Percentiles rank a stretch among this genome's conserved stretches.
Evolutionary conservation across 768 basidiomycete genomes (phyloP).

Genomic region (Podaxis sp.): DNA sequence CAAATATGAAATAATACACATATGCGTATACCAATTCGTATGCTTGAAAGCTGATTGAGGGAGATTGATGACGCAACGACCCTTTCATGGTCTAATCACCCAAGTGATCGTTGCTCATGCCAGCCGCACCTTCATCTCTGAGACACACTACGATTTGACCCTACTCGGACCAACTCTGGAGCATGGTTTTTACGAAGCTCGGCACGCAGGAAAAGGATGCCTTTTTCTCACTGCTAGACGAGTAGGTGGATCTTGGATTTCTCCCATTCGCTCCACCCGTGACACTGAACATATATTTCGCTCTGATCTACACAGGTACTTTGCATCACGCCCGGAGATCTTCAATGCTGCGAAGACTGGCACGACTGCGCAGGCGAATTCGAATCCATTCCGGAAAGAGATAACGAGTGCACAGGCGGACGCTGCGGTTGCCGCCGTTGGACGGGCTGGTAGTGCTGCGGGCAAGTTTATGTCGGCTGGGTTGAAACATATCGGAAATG

Average conservation of each 20-base stretch:
- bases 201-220: constrained; percentile 69
- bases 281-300: constrained; percentile 1
- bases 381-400: constrained; percentile 21
- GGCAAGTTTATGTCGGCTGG: constrained; percentile 38
- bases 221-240: constrained; percentile 77
- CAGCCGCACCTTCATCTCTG: not conserved
- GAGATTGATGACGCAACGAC: not conserved
- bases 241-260: constrained; percentile 42
- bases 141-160: not conserved
- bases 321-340: constrained; percentile 66
- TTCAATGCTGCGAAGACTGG: constrained; percentile 28
- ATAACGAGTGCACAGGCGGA: constrained; percentile 14
- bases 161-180: not conserved
- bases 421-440: constrained; percentile 23
- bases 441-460: constrained; percentile 26
- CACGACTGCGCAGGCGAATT: constrained; percentile 14
- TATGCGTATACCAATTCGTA: not conserved
- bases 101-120: not conserved
- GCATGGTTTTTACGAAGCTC: constrained; percentile 72
- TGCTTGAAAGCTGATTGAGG: not conserved
- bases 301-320: constrained; percentile 46
- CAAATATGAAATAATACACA: constrained; percentile 15
- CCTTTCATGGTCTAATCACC: not conserved
- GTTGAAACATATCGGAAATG: constrained; percentile 28
- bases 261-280: constrained; percentile 5